Conservation (phyloP, 495 filamentous ascomycete genomes). For the Penicillium atrosanguineum region DNA sequence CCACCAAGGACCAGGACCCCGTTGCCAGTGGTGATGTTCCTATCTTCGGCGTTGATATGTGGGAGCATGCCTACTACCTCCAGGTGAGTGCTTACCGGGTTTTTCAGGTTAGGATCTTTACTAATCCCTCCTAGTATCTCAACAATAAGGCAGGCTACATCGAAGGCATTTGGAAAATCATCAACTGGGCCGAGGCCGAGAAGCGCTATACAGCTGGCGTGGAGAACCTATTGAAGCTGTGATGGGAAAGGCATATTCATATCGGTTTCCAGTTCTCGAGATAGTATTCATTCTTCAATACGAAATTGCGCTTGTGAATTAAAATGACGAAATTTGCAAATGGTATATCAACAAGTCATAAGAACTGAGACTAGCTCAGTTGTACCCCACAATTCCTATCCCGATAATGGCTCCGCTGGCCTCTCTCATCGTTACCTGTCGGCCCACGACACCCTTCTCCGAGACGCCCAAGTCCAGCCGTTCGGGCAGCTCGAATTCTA, state of each 20-base stretch:
- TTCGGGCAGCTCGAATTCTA: constrained; percentile 54
- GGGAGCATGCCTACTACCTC: constrained; percentile 82
- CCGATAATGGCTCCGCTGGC: constrained; percentile 28
- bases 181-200: constrained; percentile 94
- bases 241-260: not conserved
- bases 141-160: constrained; percentile 98
- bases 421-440: constrained; percentile 33
- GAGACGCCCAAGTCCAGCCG: constrained; percentile 56
- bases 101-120: not conserved
- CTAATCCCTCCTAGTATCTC: constrained; percentile 63
- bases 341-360: not conserved
- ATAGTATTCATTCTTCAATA: not conserved
- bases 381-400: constrained; percentile 40
- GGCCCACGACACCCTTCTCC: constrained; percentile 39
- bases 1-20: constrained; percentile 87
- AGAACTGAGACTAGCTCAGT: constrained; percentile 15
- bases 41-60: constrained; percentile 91
- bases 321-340: constrained; percentile 1
- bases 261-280: not conserved
- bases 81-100: constrained; percentile 33
- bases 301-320: constrained; percentile 7
- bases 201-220: constrained; percentile 57
- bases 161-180: constrained; percentile 87
- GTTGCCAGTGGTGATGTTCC: constrained; percentile 73
- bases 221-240: constrained; percentile 28